phyloP scores from a whole-genome alignment of 768 basidiomycete genomes.

The Lyophyllum atratum region DNA sequence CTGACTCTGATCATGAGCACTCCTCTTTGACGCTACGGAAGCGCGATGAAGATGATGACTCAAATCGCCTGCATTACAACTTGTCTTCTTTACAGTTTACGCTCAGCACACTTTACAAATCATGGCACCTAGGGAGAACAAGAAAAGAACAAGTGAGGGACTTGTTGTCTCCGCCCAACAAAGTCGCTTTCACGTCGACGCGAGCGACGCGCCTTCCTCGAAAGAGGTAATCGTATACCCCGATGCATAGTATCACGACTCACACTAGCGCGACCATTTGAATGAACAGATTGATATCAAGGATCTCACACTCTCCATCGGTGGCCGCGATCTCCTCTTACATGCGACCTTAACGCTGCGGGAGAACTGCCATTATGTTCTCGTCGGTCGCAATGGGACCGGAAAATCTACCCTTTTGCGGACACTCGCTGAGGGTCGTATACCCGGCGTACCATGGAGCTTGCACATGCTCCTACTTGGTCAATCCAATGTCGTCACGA shows the following conservation, averaged over 20 bases:
- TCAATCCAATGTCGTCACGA: constrained; percentile 34
- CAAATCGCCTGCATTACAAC: neutral
- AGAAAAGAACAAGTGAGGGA: constrained; percentile 7
- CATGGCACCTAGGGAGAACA: constrained; percentile 17
- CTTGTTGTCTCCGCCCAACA: constrained; percentile 47
- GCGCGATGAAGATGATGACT: neutral
- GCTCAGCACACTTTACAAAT: neutral
- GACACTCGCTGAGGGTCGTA: constrained; percentile 43
- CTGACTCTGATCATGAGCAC: too few species aligned
- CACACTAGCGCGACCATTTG: neutral
- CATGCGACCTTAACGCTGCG: constrained; percentile 57
- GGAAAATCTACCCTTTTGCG: constrained; percentile 51
- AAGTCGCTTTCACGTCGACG: constrained; percentile 51
- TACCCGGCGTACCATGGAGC: constrained; percentile 47
- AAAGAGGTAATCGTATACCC: constrained; percentile 20
- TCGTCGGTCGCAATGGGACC: constrained; percentile 58
- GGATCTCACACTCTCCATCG: constrained; percentile 52
- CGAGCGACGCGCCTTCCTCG: constrained; percentile 34
- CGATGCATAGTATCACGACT: too few species aligned
- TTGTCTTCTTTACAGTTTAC: too few species aligned
- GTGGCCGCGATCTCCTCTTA: constrained; percentile 50
- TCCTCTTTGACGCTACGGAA: neutral
- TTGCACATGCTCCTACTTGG: constrained; percentile 46
- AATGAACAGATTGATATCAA: constrained; percentile 48
- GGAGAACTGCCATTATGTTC: constrained; percentile 48